Base-by-base conservation (phyloP, 805 yeast genomes). In the Pichia kluyveri region DNA sequence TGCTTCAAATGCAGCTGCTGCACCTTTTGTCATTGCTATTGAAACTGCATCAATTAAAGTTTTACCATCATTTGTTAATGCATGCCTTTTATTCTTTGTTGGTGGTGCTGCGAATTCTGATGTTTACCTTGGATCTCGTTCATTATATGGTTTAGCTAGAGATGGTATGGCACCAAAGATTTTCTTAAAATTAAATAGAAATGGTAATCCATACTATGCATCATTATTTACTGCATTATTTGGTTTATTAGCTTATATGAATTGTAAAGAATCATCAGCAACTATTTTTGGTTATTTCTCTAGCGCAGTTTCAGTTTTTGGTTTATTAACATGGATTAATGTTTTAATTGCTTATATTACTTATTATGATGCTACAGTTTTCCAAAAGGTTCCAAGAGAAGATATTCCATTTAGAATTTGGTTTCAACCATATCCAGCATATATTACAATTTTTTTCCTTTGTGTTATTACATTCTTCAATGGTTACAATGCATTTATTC, bases 21-120 rank as follows among this genome's bases (percentile, higher is more conserved):
- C 86, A 10, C 87, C 87, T 17, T 81, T 79, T 59, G 86, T 80
- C 50, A 71, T 81, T 60, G 86, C 86, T 32, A 72, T 80, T 44
- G 66, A 73, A 28, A 63, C 69, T 40, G 80, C 76, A 14, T 76
- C 78, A 46, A 75, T 81, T 50, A 68, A 67, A 48, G 80, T 75
- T 34, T 69, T 80, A 40, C 86, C 86, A 37, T 75, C 76, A 46
- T 72, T 82, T 50, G 77, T 82, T 62, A 82, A 82, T 58, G 83
- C 82, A 9, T 83, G 80, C 37, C 77, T 82, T 49, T 63, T 82
- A 59, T 62, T 80, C 43, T 77, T 86, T 4, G 83, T 82, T 17
- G 63, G 79, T 42, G 79, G 80, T 40, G 85, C 85, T 51, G 37
- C 37, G 3, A 82, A 81, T 66, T 73, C 84, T 23, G 79, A 85